Percentiles rank a stretch among this genome's conserved stretches.
Conservation (phyloP, 768 basidiomycete species). For the Termitomyces sp. region DNA sequence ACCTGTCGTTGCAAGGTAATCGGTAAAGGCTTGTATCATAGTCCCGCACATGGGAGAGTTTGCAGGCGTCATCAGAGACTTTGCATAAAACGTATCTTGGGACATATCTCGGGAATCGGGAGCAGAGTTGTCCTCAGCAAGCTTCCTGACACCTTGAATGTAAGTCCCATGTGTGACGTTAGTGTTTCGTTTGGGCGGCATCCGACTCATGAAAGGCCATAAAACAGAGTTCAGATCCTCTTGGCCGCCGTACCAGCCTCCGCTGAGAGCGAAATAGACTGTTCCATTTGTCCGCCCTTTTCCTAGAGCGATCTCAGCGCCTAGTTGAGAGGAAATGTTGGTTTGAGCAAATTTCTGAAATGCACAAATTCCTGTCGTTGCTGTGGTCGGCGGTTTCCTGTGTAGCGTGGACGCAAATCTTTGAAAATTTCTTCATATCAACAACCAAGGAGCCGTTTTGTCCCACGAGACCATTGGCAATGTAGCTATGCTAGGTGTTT, state of each 20-base stretch:
- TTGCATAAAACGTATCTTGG: constrained; percentile 33
- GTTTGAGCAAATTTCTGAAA: constrained; percentile 31
- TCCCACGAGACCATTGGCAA: neutral
- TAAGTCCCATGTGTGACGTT: constrained; percentile 15
- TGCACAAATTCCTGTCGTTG: constrained; percentile 25
- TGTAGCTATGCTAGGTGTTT: neutral
- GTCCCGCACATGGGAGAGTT: constrained; percentile 23
- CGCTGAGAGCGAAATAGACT: constrained; percentile 25
- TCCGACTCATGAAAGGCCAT: constrained; percentile 10
- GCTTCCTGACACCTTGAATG: constrained; percentile 8
- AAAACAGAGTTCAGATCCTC: constrained; percentile 8
- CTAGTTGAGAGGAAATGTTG: constrained; percentile 29
- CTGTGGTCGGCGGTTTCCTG: constrained; percentile 27
- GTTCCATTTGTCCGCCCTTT: constrained; percentile 22
- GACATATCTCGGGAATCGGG: constrained; percentile 17
- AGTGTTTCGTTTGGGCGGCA: constrained; percentile 6
- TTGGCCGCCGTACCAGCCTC: constrained; percentile 19
- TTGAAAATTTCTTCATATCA: constrained; percentile 37
- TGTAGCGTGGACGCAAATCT: constrained; percentile 29
- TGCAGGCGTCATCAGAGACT: constrained; percentile 27
- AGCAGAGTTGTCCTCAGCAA: constrained; percentile 15
- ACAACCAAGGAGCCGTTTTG: constrained; percentile 34
- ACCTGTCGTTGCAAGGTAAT: constrained; percentile 30
- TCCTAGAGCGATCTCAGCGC: constrained; percentile 25
- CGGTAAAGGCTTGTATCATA: constrained; percentile 25